These are phyloP conservation scores for Lotus japonicus DNA, from an alignment of 306 rosid species.

Conservation along the genomic window DNA sequence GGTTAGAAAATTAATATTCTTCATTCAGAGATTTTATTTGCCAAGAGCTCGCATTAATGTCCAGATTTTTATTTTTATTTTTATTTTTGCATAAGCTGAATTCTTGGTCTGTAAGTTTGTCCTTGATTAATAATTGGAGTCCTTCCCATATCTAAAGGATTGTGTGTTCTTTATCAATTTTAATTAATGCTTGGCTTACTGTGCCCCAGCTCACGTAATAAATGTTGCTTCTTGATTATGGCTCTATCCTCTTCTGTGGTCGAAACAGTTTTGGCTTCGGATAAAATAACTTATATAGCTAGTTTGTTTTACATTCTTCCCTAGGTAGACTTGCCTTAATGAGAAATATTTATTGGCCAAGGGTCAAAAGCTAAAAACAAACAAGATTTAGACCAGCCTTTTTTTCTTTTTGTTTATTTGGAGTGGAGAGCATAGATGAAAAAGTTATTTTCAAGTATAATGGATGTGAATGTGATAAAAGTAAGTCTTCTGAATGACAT, in stretches of 20 bases:
- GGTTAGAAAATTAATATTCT: slow-evolving; percentile 44
- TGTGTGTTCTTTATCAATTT: not conserved
- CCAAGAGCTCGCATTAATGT: slow-evolving; percentile 4
- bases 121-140: not conserved
- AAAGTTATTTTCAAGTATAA: not conserved
- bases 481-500: not conserved
- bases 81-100: not conserved
- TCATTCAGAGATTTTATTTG: slow-evolving; percentile 16
- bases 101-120: slow-evolving; percentile 2
- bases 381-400: not conserved
- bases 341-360: not conserved
- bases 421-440: not conserved
- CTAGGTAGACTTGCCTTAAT: not conserved
- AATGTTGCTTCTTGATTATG: not conserved
- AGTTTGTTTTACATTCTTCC: slow-evolving; percentile 14
- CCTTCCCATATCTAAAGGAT: slow-evolving; percentile 1
- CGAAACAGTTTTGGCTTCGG: slow-evolving; percentile 5
- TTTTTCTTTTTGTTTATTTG: not conserved
- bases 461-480: slow-evolving; percentile 15
- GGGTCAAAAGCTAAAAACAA: slow-evolving; percentile 8
- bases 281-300: not conserved
- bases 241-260: not conserved
- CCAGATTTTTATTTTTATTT: not conserved
- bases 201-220: not conserved
- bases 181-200: not conserved